A percentile compares a stretch with the other conserved stretches of the same genome.
Conservation (phyloP, 768 basidiomycete species). For the Boletus edulis region DNA sequence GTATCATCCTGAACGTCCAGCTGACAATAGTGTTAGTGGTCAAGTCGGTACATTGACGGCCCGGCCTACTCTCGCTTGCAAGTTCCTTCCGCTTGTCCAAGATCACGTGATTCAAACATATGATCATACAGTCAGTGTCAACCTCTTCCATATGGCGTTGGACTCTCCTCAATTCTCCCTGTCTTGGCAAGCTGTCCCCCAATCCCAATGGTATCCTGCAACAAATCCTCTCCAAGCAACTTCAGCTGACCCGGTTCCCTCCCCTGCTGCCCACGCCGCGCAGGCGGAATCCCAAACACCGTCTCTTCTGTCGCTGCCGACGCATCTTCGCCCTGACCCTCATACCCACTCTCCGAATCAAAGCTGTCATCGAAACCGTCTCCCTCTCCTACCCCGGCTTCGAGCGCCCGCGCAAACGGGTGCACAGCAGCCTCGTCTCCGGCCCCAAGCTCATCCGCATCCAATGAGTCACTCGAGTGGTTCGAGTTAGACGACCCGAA, state of each 20-base stretch:
- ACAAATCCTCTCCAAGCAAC: constrained; percentile 60
- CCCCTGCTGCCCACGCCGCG: constrained; percentile 36
- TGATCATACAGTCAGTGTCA: background rate
- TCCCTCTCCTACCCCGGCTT: constrained; percentile 32
- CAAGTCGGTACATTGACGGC: background rate
- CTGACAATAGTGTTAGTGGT: background rate
- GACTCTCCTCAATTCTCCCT: constrained; percentile 60
- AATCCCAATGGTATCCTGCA: constrained; percentile 64
- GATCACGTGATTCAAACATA: constrained; percentile 16
- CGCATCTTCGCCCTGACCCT: constrained; percentile 14
- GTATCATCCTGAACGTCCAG: constrained; percentile 25
- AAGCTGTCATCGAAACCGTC: constrained; percentile 52
- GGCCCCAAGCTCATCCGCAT: constrained; percentile 38
- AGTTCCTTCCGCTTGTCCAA: constrained; percentile 25
- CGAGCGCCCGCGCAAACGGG: constrained; percentile 51
- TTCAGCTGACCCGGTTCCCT: constrained; percentile 36
- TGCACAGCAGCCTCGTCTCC: constrained; percentile 47
- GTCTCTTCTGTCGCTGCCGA: constrained; percentile 53
- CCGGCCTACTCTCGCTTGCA: constrained; percentile 1
- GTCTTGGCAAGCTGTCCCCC: constrained; percentile 48
- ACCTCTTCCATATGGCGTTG: constrained; percentile 48
- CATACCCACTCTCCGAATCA: constrained; percentile 43
- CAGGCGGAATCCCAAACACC: constrained; percentile 66
- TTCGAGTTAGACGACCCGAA: constrained; percentile 53
- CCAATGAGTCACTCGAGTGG: constrained; percentile 56